Base-by-base conservation (phyloP, 257 asterid genomes). In the Verbascum thapsus region DNA sequence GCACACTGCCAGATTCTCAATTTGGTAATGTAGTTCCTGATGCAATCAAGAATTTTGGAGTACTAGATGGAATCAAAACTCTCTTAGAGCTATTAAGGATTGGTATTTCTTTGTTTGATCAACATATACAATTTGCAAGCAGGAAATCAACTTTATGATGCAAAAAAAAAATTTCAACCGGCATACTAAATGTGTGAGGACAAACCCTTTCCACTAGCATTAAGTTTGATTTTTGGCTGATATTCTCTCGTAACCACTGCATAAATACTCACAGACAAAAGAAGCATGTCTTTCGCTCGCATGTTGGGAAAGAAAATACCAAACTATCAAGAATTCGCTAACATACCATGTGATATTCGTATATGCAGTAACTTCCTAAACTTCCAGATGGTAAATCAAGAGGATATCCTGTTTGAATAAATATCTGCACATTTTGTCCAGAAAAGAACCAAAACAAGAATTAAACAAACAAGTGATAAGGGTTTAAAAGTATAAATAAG, bases 351-450 rank as follows among this genome's bases (percentile, higher is more conserved):
- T 94, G 99, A 83, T 94, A 94, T 72, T 86, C 99, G 52, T 94
- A 94, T 58, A 94, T 94, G 86, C 99, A 94, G 84, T 94, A 94
- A 70, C 99, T 94, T 68, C 99, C 99, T 71, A 94, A 73, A 77
- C 97, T 94, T 76, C 99, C 99, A 40, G 99, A 94, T 41, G 99
- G 99, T 74, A 94, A 78, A 78, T 94, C 99, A 74, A 94, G 99
- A 59, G 99, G 99, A 64, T 94, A 94, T 65, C 99, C 99, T 50
- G 99, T 94, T 76, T 94, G 99, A 79, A 94, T 94, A 72, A 94
- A 94, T 74, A 94, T 94, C 99, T 94, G 95, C 76, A 73, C 42
- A 53, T 19, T 66, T 71, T 74, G 11, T 10, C 73, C 43, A 61
- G 19, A 41, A 61, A 47, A 62, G 16, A 61, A 47, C 44, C 39